Base-by-base conservation (phyloP, 139 green algal species). In the Raphidocelis subcapitata region DNA sequence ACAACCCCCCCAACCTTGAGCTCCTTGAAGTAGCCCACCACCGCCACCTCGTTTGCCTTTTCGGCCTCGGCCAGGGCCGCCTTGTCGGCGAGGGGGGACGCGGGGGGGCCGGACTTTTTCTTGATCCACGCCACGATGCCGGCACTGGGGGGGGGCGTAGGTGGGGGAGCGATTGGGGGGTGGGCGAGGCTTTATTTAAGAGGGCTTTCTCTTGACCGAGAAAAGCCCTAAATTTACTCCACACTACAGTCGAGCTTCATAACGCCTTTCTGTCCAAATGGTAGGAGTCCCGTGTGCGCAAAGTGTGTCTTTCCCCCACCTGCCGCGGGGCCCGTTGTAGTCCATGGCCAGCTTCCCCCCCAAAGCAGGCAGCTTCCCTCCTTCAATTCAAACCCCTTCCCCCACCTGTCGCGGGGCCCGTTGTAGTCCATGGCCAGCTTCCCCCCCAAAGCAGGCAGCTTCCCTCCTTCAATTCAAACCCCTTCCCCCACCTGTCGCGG, bases 101-200 rank as follows among this genome's bases (percentile, higher is more conserved):
- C 89, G 62, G 88, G 61, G 23, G 92, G 92, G 33, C 92, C 92
- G n/a, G 90, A 91, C 86, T 93, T 95, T 85, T 96, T 96, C 81
- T 92, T 92, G 2, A 97, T 66, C 92, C 92, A 97, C 29, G 47
- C 55, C 0, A 92, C 73, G 28, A 97, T 96, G 72, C 84, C 85
- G 4, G 89, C 85, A 51, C 87, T 95, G 84, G 61, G 60, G 46
- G 55, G 26, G 41, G 12, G 41, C n/a, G n/a, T n/a, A n/a, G n/a
- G n/a, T n/a, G n/a, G n/a, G n/a, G n/a, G n/a, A n/a, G n/a, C n/a
- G n/a, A n/a, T n/a, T n/a, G n/a, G n/a, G n/a, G n/a, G n/a, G n/a
- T n/a, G n/a, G n/a, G n/a, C n/a, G n/a, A 8, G 31, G 33, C 23
- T 54, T 31, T 26, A 37, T 49, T 69, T 49, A 32, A 61, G 18